Conservation (phyloP, 164 flowering plant genomes). For the Stephania cephalantha region DNA sequence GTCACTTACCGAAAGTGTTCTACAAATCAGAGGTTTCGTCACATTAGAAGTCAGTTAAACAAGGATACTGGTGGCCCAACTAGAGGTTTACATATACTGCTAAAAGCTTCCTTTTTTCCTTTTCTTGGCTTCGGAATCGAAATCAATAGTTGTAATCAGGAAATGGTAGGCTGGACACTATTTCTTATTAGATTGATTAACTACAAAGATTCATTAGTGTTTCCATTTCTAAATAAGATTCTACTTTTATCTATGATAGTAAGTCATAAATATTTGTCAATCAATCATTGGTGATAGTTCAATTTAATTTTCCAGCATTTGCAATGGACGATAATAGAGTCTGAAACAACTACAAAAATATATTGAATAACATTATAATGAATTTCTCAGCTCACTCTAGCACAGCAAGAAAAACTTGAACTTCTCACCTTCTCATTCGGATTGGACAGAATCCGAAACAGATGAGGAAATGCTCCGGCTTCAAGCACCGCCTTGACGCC, state of each 20-base stretch:
- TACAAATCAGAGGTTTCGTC: no score
- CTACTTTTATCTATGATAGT: not conserved
- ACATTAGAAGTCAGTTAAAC: no score
- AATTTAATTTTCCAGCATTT: not conserved
- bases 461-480: constrained; percentile 62
- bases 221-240: not conserved
- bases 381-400: not conserved
- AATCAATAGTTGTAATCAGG: no score
- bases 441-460: constrained; percentile 48
- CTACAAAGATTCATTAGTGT: not conserved
- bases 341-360: not conserved
- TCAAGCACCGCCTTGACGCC: constrained; percentile 82
- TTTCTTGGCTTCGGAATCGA: no score
- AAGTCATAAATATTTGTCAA: no score
- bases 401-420: not conserved
- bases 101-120: no score
- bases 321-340: not conserved
- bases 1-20: no score
- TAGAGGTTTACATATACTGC: no score
- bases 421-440: constrained; percentile 51
- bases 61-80: no score
- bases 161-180: no score
- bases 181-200: not conserved
- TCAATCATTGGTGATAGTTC: not conserved
- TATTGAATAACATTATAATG: not conserved